Evolutionary conservation across 345 rosid species (phyloP), one percentile per base, ranked within the genome.

Genomic region (Acer campestre): DNA sequence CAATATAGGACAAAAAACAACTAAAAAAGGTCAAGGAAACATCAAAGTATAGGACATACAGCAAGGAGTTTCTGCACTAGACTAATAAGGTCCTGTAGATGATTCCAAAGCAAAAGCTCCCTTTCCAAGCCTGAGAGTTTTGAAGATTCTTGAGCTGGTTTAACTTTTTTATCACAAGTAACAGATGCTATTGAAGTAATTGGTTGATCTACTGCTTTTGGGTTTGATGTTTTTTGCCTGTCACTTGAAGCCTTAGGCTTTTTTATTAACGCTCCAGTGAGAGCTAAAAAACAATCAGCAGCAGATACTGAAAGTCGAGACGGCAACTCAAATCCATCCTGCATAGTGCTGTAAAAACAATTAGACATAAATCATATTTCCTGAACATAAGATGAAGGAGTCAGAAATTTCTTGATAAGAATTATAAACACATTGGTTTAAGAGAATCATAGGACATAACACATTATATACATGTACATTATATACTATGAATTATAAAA

Each of bases 221-320:
- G 59, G 75, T 75, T 80, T 76, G 80, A 64, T 75, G 81, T 35
- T 73, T 83, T 85, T 59, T 79, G 79, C 78, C 49, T 85, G 31
- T 79, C 88, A 64, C 76, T 80, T 9, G 72, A 49, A 38, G 77
- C 86, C 75, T 80, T 86, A 79, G 82, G 78, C 76, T 80, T 90
- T 83, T 86, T 95, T 46, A 93, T 84, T 79, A 95, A 80, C 73
- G 94, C 97, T 76, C 86, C 89, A 49, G 89, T 90, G 51, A 95
- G 72, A 42, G 98, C 80, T 77, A 95, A 80, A 63, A 88, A 84
- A 78, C 98, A 95, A 84, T 95, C 98, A 72, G 98, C 97, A 87
- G 97, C 98, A 68, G 91, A 82, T 68, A 93, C 77, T 71, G 98
- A 81, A 61, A 95, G 98, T 73, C 98, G 94, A 68, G 97, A 90